Evolutionary conservation across 1,284 basidiomycete species (phyloP), one percentile per base, ranked within the genome.

Genomic region (Trametes polyzona): DNA sequence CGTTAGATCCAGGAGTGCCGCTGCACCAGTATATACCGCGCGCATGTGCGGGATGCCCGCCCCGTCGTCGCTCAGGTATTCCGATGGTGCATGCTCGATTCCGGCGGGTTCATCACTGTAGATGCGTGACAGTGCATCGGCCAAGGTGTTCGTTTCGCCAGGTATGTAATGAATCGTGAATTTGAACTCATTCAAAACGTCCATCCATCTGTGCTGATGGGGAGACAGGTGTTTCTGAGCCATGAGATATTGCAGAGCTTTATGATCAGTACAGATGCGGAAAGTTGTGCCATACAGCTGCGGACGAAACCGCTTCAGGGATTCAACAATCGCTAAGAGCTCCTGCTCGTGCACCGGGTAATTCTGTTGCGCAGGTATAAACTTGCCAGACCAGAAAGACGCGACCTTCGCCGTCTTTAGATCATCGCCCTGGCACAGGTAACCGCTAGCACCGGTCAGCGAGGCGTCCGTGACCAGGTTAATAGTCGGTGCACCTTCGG

Each of bases 101-200:
- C n/a, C n/a, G n/a, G 37, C 11, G 0, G 62, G 55, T 12, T 76
- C 71, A 32, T 69, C 58, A 4, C 54, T 62, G 49, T 75, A 75
- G 4, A 76, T 69, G 3, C 71, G 52, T 0, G 72, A 76, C n/a
- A 76, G 74, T 0, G 64, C 69, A 35, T 73, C 67, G 3, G 68
- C 62, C 1, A 75, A 41, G 0, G 70, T 55, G n/a, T 59, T 62
- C 16, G 42, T 42, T 4, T 47, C 33, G 3, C 62, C 60, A 0
- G 53, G 54, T 0, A 64, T 55, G 49, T 71, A 71, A 9, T 59
- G 17, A 14, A 71, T 65, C 0, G 48, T 42, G 24, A 68, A 71
- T 29, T 65, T 52, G 39, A 65, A 71, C 17, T 71, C 58, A 3
- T 57, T 33, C 0, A 71, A 33, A 5, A 55, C 35, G 23, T 70